phyloP scores from a whole-genome alignment of 192 early-diverging fungal genomes.

The Dissophora globulifera region DNA sequence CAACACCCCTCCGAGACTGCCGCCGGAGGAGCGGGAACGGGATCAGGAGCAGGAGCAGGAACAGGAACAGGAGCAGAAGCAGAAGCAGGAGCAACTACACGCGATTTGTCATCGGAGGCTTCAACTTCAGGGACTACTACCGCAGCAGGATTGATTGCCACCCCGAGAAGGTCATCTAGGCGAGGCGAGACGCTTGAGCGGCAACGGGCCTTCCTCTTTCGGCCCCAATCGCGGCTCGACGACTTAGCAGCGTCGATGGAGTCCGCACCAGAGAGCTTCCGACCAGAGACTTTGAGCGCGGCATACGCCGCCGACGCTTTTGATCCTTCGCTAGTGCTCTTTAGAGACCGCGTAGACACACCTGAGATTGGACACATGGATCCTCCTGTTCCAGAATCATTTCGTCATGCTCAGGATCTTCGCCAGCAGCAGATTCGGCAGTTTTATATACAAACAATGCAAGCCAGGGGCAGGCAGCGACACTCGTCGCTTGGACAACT shows the following conservation, averaged over 20 bases:
- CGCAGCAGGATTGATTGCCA: background rate
- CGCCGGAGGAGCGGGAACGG: too few relatives aligned
- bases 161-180: constrained; percentile 5
- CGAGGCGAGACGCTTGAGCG: constrained; percentile 21
- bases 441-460: constrained; percentile 25
- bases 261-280: constrained; percentile 16
- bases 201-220: constrained; percentile 21
- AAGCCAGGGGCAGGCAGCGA: constrained; percentile 2
- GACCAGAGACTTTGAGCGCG: background rate
- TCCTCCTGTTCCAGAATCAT: constrained; percentile 7
- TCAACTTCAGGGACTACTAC: background rate
- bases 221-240: constrained; percentile 9
- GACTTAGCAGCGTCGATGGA: constrained; percentile 9
- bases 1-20: too few relatives aligned
- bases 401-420: constrained; percentile 6
- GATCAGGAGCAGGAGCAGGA: background rate
- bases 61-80: constrained; percentile 4
- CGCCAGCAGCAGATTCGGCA: constrained; percentile 36
- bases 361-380: constrained; percentile 2
- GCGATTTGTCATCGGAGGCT: background rate
- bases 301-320: background rate
- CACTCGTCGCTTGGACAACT: background rate
- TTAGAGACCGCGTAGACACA: background rate
- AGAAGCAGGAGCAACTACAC: background rate
- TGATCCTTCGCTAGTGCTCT: constrained; percentile 2